These are phyloP conservation scores for Plasmodium billcollinsi DNA, from an alignment of 169 alveolate genomes.

Conservation along the genomic window DNA sequence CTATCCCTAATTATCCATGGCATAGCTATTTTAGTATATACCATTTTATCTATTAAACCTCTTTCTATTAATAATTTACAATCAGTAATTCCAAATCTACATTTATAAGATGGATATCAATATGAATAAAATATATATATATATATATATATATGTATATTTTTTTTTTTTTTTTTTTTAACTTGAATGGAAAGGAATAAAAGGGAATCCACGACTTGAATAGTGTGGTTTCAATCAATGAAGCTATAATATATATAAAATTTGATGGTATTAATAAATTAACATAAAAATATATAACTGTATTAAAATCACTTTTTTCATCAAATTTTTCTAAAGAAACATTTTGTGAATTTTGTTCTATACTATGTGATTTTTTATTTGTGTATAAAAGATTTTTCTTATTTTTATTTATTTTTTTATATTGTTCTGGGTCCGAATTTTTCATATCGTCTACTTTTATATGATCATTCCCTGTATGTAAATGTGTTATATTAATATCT, in stretches of 20 bases:
- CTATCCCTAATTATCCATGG: constrained; percentile 68
- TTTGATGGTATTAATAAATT: constrained; percentile 50
- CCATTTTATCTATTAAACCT: constrained; percentile 46
- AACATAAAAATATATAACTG: constrained; percentile 52
- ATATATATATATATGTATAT: neutral
- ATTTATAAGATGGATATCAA: neutral
- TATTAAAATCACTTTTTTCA: constrained; percentile 43
- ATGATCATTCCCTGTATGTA: neutral
- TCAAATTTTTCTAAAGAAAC: neutral
- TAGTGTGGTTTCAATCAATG: constrained; percentile 28
- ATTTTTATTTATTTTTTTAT: neutral
- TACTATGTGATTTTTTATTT: neutral
- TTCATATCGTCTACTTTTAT: neutral
- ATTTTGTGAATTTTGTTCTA: neutral
- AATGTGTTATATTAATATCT: neutral
- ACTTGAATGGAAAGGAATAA: constrained; percentile 58
- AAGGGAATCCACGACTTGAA: constrained; percentile 60
- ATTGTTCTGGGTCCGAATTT: neutral
- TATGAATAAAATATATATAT: neutral
- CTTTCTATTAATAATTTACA: constrained; percentile 38
- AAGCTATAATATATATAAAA: constrained; percentile 41
- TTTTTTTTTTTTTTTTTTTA: neutral
- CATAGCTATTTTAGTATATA: constrained; percentile 64
- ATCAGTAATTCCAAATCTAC: constrained; percentile 50
- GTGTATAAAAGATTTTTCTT: neutral